phyloP scores from a whole-genome alignment of 2,329 filamentous ascomycete genomes.

The Colletotrichum sp. region DNA sequence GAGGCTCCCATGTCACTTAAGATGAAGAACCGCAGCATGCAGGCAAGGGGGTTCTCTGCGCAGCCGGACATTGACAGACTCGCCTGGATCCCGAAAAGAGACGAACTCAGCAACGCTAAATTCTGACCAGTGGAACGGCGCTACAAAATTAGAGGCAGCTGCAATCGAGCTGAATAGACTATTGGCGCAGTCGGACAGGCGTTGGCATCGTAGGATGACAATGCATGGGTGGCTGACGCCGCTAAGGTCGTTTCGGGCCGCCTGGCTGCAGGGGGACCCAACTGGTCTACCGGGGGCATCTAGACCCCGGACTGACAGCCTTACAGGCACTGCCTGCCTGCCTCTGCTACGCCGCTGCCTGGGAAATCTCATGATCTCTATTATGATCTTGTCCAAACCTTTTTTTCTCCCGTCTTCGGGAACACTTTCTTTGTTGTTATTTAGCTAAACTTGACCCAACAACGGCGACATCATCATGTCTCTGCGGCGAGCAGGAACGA shows the following conservation, averaged over 20 bases:
- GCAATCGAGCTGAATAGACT: background rate
- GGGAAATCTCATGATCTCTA: background rate
- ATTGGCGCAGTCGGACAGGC: constrained; percentile 3
- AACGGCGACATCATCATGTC: constrained; percentile 6
- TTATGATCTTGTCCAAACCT: constrained; percentile 2
- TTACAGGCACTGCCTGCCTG: background rate
- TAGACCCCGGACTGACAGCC: constrained; percentile 2
- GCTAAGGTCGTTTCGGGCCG: constrained; percentile 17
- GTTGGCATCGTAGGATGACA: constrained; percentile 10
- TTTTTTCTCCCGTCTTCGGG: background rate
- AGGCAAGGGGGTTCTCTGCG: background rate
- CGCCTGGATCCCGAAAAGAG: background rate
- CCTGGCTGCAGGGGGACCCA: constrained; percentile 11
- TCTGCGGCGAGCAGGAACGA: constrained; percentile 12
- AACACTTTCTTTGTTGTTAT: background rate
- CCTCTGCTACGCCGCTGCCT: constrained; percentile 1
- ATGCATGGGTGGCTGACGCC: constrained; percentile 13
- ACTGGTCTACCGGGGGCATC: background rate
- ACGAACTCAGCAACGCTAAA: background rate
- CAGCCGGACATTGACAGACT: background rate
- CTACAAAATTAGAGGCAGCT: background rate
- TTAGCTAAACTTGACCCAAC: background rate
- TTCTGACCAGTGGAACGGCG: constrained; percentile 10
- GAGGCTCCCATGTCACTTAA: background rate
- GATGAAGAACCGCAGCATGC: background rate